Conservation (phyloP, 202 grass and related monocot species). For the Setaria italica region DNA sequence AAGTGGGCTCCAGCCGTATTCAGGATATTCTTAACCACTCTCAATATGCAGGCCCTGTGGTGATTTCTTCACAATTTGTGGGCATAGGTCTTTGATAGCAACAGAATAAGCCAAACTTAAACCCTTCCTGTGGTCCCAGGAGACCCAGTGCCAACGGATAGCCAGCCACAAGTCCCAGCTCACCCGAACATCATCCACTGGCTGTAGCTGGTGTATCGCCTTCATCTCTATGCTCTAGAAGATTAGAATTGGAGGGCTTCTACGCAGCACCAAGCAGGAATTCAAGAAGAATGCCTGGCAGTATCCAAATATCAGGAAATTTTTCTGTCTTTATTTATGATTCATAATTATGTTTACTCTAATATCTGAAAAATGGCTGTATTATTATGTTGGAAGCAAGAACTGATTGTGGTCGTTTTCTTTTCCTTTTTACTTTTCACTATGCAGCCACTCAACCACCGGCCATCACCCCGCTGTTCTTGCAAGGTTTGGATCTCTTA, state of each 20-base stretch:
- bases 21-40: constrained; percentile 1
- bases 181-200: constrained; percentile 38
- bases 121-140: constrained; percentile 35
- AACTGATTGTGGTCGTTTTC: constrained; percentile 28
- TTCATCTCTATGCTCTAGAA: constrained; percentile 31
- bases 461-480: constrained; percentile 44
- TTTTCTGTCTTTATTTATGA: neutral
- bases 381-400: constrained; percentile 36
- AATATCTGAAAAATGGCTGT: neutral
- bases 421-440: neutral
- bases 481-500: constrained; percentile 58
- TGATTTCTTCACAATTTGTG: constrained; percentile 14
- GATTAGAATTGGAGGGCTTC: constrained; percentile 39
- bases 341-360: neutral
- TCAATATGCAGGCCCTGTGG: neutral
- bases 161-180: constrained; percentile 57
- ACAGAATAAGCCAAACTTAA: constrained; percentile 28
- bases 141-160: constrained; percentile 33
- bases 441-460: constrained; percentile 33
- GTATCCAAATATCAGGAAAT: constrained; percentile 75
- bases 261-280: constrained; percentile 16
- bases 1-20: neutral
- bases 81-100: constrained; percentile 11
- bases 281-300: constrained; percentile 73
- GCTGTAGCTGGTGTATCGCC: neutral